Evolutionary conservation across 805 yeast genomes (phyloP).

Genomic region (Spencermartinsiella europaea): DNA sequence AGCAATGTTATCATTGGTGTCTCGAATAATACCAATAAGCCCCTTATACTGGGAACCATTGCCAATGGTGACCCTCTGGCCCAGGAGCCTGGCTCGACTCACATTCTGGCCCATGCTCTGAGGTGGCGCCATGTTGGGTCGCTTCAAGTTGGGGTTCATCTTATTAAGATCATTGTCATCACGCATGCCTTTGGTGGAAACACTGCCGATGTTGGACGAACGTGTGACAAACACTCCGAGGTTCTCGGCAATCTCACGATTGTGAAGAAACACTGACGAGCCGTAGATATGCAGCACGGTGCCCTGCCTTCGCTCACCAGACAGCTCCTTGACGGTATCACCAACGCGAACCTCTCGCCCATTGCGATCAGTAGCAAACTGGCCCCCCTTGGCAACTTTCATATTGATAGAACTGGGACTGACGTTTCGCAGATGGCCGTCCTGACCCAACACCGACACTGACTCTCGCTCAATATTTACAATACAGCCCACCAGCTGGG

Average conservation of each 20-base stretch:
- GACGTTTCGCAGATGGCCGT: slow-evolving; percentile 67
- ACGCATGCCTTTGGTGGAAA: slow-evolving; percentile 76
- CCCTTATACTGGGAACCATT: slow-evolving; percentile 94
- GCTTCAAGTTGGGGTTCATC: slow-evolving; percentile 73
- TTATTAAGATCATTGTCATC: slow-evolving; percentile 53
- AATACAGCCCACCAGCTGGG: slow-evolving; percentile 82
- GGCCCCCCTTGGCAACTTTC: slow-evolving; percentile 52
- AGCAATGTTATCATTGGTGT: slow-evolving; percentile 87
- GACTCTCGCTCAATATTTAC: slow-evolving; percentile 85
- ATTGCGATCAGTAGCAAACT: slow-evolving; percentile 76
- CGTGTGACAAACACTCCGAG: slow-evolving; percentile 86
- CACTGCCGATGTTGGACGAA: slow-evolving; percentile 70
- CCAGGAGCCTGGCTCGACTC: slow-evolving; percentile 77
- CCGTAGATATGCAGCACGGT: slow-evolving; percentile 81
- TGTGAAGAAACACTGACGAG: slow-evolving; percentile 70
- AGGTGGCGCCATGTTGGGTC: slow-evolving; percentile 48
- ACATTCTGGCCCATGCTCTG: slow-evolving; percentile 48
- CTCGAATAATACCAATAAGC: slow-evolving; percentile 85
- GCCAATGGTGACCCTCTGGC: slow-evolving; percentile 78
- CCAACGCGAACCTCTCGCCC: slow-evolving; percentile 87
- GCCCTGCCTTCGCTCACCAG: slow-evolving; percentile 86
- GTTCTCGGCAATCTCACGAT: slow-evolving; percentile 74
- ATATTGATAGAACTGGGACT: slow-evolving; percentile 80
- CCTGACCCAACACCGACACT: slow-evolving; percentile 72
- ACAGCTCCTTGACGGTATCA: slow-evolving; percentile 82